phyloP scores from a whole-genome alignment of 2,329 filamentous ascomycete species.

The Pseudopithomyces maydicus region DNA sequence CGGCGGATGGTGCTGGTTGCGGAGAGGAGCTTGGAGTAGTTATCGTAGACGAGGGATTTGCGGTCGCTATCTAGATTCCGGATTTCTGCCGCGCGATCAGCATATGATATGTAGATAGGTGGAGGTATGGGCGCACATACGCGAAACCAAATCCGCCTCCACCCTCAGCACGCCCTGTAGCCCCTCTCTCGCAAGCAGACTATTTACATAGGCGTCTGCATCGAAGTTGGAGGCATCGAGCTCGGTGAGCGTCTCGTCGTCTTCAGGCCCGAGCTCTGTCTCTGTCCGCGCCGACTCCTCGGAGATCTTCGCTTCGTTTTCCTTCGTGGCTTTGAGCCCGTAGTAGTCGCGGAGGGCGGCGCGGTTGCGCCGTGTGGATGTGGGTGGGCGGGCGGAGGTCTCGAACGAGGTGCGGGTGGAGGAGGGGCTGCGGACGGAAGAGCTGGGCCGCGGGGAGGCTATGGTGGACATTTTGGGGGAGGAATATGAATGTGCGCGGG shows the following conservation, averaged over 20 bases:
- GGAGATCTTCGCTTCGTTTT: constrained; percentile 35
- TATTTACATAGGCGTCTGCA: constrained; percentile 69
- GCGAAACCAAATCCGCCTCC: constrained; percentile 69
- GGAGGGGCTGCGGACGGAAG: constrained; percentile 68
- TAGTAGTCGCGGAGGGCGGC: constrained; percentile 93
- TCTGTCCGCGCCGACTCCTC: constrained; percentile 36
- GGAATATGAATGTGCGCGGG: not conserved
- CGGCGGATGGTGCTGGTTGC: constrained; percentile 94
- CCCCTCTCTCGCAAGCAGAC: constrained; percentile 64
- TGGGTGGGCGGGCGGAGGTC: constrained; percentile 43
- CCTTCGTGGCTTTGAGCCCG: constrained; percentile 67
- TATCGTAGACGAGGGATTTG: constrained; percentile 97
- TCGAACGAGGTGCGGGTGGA: constrained; percentile 78
- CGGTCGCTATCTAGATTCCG: constrained; percentile 91
- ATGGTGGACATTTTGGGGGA: constrained; percentile 63
- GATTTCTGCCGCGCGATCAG: constrained; percentile 63
- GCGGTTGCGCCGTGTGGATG: constrained; percentile 68
- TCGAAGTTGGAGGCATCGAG: constrained; percentile 77
- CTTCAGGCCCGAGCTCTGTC: constrained; percentile 43
- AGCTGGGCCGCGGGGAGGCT: constrained; percentile 64
- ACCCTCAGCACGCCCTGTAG: constrained; percentile 72
- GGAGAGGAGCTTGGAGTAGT: constrained; percentile 95
- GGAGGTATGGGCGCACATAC: constrained; percentile 34
- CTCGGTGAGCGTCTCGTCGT: constrained; percentile 67
- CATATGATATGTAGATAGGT: not conserved